Percentiles rank a stretch among this genome's conserved stretches.
phyloP scores from a whole-genome alignment of 2,329 filamentous ascomycete genomes.

The Pyricularia sp. region DNA sequence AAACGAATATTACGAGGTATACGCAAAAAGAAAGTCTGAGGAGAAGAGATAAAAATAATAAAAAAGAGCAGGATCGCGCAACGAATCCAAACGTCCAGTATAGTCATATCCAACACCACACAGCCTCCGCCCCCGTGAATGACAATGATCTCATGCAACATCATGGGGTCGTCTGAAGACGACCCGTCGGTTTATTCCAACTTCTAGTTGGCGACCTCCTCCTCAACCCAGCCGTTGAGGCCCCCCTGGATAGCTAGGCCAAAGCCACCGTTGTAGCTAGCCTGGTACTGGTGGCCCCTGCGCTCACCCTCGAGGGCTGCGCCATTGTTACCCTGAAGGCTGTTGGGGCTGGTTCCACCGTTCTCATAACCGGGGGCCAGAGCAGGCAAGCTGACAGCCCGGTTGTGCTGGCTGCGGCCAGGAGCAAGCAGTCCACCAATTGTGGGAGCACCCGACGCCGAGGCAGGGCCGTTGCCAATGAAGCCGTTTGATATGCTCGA shows the following conservation, averaged over 20 bases:
- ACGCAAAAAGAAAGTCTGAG: background rate
- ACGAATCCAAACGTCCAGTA: background rate
- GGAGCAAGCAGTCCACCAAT: constrained; percentile 72
- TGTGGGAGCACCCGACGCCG: constrained; percentile 44
- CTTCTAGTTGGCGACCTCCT: constrained; percentile 49
- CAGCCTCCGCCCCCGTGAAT: background rate
- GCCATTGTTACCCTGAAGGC: constrained; percentile 24
- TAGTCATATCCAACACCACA: background rate
- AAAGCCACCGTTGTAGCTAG: constrained; percentile 50
- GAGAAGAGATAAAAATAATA: background rate
- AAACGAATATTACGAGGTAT: constrained; percentile 2
- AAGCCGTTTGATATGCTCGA: constrained; percentile 59
- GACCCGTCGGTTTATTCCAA: background rate
- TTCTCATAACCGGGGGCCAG: constrained; percentile 57
- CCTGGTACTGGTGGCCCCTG: constrained; percentile 57
- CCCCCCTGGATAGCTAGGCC: constrained; percentile 53
- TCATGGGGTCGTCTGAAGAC: background rate
- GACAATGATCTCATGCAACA: background rate
- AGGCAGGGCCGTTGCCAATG: constrained; percentile 27
- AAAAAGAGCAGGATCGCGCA: background rate
- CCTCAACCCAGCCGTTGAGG: constrained; percentile 59
- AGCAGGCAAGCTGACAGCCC: constrained; percentile 80
- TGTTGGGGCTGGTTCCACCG: constrained; percentile 40
- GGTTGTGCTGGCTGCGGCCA: constrained; percentile 57
- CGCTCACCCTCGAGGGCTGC: constrained; percentile 37